A percentile compares a stretch with the other conserved stretches of the same genome.
Evolutionary conservation across 2,329 filamentous ascomycete species (phyloP).

Genomic region (Orbilia ellipsospora): DNA sequence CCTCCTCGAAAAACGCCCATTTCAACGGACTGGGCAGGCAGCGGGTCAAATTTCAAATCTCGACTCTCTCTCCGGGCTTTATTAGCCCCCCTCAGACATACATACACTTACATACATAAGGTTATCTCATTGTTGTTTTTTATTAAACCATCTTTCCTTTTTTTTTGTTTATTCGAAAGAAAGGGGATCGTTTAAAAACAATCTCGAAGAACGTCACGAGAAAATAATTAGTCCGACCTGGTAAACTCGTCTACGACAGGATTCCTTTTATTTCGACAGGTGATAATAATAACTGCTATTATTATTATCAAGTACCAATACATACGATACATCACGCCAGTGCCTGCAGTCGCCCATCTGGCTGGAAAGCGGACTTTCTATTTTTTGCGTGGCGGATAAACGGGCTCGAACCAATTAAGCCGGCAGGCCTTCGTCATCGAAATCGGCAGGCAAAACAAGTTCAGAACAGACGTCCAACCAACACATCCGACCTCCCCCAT

Average conservation of each 20-base stretch:
- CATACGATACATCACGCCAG: too few relatives aligned
- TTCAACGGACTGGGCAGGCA: constrained; percentile 18
- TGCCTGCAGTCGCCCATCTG: constrained; percentile 7
- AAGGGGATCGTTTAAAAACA: too few relatives aligned
- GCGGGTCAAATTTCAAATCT: constrained; percentile 23
- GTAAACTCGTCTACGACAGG: neutral
- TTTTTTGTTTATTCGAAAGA: neutral
- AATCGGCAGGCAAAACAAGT: constrained; percentile 12
- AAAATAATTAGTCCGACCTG: neutral
- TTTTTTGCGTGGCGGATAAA: constrained; percentile 55
- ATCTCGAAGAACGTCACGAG: too few relatives aligned
- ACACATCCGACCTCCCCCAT: constrained; percentile 41
- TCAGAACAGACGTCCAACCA: constrained; percentile 4
- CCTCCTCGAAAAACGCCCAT: constrained; percentile 27
- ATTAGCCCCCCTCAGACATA: constrained; percentile 7
- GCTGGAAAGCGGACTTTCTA: constrained; percentile 29
- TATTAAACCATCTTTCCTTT: neutral
- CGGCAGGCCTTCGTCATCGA: constrained; percentile 40
- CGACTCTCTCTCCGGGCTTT: neutral
- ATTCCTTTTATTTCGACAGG: neutral
- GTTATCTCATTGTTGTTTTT: neutral
- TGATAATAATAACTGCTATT: too few relatives aligned
- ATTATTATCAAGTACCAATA: too few relatives aligned
- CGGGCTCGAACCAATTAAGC: constrained; percentile 24
- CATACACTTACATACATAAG: neutral